These are phyloP conservation scores for Collybia nuda DNA, from an alignment of 768 basidiomycete genomes.

Conservation along the genomic window DNA sequence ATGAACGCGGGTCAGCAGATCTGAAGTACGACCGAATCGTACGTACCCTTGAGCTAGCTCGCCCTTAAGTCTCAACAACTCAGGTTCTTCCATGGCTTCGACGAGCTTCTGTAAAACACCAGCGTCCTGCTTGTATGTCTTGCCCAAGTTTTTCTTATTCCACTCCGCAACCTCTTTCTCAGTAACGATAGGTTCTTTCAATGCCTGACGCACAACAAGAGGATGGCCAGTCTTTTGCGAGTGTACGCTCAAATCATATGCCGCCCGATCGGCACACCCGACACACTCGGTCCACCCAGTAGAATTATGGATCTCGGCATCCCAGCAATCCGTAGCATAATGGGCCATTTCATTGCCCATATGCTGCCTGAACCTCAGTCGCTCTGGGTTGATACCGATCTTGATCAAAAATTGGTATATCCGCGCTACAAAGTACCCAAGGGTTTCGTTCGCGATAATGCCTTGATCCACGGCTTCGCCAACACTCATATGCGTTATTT, in stretches of 20 bases:
- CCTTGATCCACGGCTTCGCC: conserved; percentile 88
- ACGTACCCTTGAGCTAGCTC: conserved; percentile 76
- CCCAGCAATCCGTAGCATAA: conserved; percentile 99
- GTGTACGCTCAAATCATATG: conserved; percentile 94
- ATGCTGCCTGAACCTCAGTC: conserved; percentile 94
- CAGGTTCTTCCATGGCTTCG: conserved; percentile 63
- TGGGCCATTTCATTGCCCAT: conserved; percentile 99
- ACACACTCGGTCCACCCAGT: conserved; percentile 97
- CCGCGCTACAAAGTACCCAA: conserved; percentile 95
- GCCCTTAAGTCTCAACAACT: conserved; percentile 63
- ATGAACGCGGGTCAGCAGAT: neutral
- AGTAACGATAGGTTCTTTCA: conserved; percentile 82
- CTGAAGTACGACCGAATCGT: conserved; percentile 2
- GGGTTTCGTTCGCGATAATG: conserved; percentile 93
- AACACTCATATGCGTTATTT: conserved; percentile 64
- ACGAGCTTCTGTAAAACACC: conserved; percentile 62
- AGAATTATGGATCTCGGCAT: conserved; percentile 94
- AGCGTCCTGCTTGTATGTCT: conserved; percentile 87
- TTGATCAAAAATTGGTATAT: conserved; percentile 87
- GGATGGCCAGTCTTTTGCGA: conserved; percentile 79
- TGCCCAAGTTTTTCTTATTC: conserved; percentile 88
- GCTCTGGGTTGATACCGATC: conserved; percentile 83
- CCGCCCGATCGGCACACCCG: conserved; percentile 97
- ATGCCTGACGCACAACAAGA: conserved; percentile 81
- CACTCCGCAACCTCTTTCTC: conserved; percentile 79